phyloP scores from a whole-genome alignment of 1,139 yeast genomes.

The Pneumocystis jirovecii region DNA sequence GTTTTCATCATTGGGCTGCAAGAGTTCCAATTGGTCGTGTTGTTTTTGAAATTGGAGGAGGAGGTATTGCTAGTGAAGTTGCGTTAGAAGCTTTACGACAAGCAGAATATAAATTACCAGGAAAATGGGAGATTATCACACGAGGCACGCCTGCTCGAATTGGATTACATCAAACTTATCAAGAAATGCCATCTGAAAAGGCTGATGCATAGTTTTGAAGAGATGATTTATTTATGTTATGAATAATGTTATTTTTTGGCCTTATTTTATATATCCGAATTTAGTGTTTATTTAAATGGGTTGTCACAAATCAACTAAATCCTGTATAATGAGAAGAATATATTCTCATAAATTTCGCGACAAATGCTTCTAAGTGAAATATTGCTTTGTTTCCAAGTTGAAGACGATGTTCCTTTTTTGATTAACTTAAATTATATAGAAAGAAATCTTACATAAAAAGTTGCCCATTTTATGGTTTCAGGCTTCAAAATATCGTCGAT shows the following conservation, averaged over 20 bases:
- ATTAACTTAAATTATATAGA: slow-evolving; percentile 9
- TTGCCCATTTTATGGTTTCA: slow-evolving; percentile 50
- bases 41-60: slow-evolving; percentile 71
- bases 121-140: slow-evolving; percentile 68
- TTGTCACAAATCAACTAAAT: background rate
- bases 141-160: background rate
- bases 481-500: slow-evolving; percentile 32
- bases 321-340: background rate
- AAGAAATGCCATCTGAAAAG: background rate
- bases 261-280: background rate
- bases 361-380: slow-evolving; percentile 87
- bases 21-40: slow-evolving; percentile 93
- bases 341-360: slow-evolving; percentile 70
- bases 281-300: background rate
- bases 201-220: background rate
- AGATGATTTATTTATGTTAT: background rate
- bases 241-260: background rate
- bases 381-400: slow-evolving; percentile 78
- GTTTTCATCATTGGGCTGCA: slow-evolving; percentile 93
- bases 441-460: slow-evolving; percentile 32
- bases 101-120: slow-evolving; percentile 87
- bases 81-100: slow-evolving; percentile 86
- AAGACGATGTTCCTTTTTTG: slow-evolving; percentile 55
- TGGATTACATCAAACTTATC: background rate
- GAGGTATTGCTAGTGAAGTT: slow-evolving; percentile 65